Evolutionary conservation across 1,284 basidiomycete genomes (phyloP).

Genomic region (Ceratobasidium sp.): DNA sequence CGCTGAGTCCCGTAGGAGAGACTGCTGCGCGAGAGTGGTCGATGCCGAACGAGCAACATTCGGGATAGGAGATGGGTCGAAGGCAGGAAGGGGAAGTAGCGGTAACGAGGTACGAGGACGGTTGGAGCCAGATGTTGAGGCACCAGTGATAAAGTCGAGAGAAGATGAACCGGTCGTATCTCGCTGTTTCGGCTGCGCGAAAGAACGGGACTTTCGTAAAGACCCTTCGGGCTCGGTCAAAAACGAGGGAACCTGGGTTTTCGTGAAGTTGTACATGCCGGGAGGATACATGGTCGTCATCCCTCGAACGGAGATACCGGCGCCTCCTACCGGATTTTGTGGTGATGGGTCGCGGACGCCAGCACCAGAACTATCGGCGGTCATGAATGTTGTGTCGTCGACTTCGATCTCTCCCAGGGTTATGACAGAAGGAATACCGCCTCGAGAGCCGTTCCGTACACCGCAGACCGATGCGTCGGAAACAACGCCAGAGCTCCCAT

Average conservation of each 20-base stretch:
- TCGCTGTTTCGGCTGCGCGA: background rate
- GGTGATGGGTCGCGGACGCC: background rate
- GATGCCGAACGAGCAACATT: no score
- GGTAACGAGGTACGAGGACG: background rate
- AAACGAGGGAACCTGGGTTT: constrained; percentile 13
- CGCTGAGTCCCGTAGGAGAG: background rate
- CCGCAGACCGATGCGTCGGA: background rate
- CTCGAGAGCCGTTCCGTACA: constrained; percentile 1
- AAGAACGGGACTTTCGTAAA: background rate
- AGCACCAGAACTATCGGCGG: background rate
- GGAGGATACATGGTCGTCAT: constrained; percentile 37
- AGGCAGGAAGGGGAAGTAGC: background rate
- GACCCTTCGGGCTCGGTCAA: constrained; percentile 3
- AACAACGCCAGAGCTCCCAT: background rate
- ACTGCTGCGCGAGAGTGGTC: background rate
- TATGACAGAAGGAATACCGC: background rate
- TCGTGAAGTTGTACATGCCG: constrained; percentile 41
- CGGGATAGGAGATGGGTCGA: constrained; percentile 15
- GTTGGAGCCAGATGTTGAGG: background rate
- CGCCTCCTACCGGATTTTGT: background rate
- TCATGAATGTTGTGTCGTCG: background rate
- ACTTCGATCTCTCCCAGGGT: constrained; percentile 1
- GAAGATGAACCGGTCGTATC: constrained; percentile 30
- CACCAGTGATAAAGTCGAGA: constrained; percentile 32
- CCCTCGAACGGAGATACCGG: constrained; percentile 16